These are phyloP conservation scores for Fusarium oligoseptatum DNA, from an alignment of 2,329 filamentous ascomycete genomes.

Conservation along the genomic window DNA sequence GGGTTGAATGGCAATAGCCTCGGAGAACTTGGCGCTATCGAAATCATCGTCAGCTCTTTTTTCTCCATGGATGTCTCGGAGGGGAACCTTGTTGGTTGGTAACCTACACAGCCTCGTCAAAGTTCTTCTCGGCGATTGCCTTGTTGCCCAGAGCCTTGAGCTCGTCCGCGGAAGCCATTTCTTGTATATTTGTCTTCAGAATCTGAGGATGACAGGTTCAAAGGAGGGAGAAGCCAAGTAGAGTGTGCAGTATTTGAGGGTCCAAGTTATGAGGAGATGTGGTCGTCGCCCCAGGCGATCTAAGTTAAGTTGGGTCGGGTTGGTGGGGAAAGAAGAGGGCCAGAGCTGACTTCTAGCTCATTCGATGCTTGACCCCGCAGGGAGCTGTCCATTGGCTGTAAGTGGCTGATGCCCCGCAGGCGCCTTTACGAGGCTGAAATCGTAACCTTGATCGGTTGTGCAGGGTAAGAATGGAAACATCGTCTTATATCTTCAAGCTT, in stretches of 20 bases:
- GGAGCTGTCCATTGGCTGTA: slow-evolving; percentile 49
- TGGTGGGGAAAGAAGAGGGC: slow-evolving; percentile 50
- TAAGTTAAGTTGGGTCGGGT: slow-evolving; percentile 26
- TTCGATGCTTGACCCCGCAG: slow-evolving; percentile 55
- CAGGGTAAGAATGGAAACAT: slow-evolving; percentile 31
- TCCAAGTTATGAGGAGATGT: slow-evolving; percentile 39
- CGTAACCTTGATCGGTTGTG: slow-evolving; percentile 2
- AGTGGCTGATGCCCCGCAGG: slow-evolving; percentile 29
- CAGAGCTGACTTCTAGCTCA: slow-evolving; percentile 57
- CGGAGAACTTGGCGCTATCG: slow-evolving; percentile 88
- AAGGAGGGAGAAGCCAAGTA: slow-evolving; percentile 8
- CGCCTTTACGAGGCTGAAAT: slow-evolving; percentile 33
- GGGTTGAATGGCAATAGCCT: slow-evolving; percentile 90
- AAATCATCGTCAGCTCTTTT: slow-evolving; percentile 30
- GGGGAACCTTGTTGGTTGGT: neutral
- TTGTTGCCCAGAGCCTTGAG: slow-evolving; percentile 99
- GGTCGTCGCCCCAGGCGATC: slow-evolving; percentile 41
- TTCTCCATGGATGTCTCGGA: neutral
- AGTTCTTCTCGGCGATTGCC: slow-evolving; percentile 98
- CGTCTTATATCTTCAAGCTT: slow-evolving; percentile 30
- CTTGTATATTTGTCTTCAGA: slow-evolving; percentile 23
- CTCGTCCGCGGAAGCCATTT: slow-evolving; percentile 76
- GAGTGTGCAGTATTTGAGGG: slow-evolving; percentile 34
- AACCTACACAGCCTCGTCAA: slow-evolving; percentile 92
- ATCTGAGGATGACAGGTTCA: slow-evolving; percentile 23